phyloP scores from a whole-genome alignment of 192 early-diverging fungal genomes.

The Backusella liffmaniae region DNA sequence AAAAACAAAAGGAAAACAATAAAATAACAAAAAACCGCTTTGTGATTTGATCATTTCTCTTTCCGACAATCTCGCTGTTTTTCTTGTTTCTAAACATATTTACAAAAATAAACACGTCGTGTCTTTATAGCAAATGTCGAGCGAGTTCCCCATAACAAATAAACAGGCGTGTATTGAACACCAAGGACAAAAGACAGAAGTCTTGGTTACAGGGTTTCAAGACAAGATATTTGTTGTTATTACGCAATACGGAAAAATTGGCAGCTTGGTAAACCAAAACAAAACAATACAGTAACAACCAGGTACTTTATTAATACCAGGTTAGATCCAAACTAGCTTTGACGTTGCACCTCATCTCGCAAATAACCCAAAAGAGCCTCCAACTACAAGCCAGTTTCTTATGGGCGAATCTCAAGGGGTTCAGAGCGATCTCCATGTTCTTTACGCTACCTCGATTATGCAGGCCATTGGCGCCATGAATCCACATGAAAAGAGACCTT shows the following conservation, averaged over 20 bases:
- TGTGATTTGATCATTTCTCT: not conserved
- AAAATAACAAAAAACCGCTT: not conserved
- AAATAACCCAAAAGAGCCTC: slow-evolving; percentile 20
- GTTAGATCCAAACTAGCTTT: slow-evolving; percentile 44
- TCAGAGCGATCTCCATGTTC: slow-evolving; percentile 42
- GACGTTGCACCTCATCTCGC: slow-evolving; percentile 38
- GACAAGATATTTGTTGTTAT: slow-evolving; percentile 56
- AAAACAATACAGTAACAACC: slow-evolving; percentile 10
- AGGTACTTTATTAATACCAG: not conserved
- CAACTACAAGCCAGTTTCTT: slow-evolving; percentile 43
- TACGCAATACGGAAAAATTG: slow-evolving; percentile 53
- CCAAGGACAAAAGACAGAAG: slow-evolving; percentile 48
- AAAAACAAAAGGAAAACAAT: not conserved
- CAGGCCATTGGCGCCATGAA: slow-evolving; percentile 50
- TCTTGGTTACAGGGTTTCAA: slow-evolving; percentile 42
- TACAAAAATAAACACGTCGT: not conserved
- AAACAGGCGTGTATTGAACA: slow-evolving; percentile 42
- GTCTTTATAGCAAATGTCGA: not conserved
- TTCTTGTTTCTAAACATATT: not conserved
- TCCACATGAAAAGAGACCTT: slow-evolving; percentile 42
- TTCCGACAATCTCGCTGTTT: not conserved
- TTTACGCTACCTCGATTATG: slow-evolving; percentile 54
- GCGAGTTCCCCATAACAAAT: slow-evolving; percentile 46
- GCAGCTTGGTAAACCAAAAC: slow-evolving; percentile 48
- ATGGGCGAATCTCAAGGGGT: slow-evolving; percentile 40